A percentile compares a stretch with the other conserved stretches of the same genome.
These are phyloP conservation scores for Neurospora sp. DNA, from an alignment of 495 filamentous ascomycete species.

Conservation along the genomic window DNA sequence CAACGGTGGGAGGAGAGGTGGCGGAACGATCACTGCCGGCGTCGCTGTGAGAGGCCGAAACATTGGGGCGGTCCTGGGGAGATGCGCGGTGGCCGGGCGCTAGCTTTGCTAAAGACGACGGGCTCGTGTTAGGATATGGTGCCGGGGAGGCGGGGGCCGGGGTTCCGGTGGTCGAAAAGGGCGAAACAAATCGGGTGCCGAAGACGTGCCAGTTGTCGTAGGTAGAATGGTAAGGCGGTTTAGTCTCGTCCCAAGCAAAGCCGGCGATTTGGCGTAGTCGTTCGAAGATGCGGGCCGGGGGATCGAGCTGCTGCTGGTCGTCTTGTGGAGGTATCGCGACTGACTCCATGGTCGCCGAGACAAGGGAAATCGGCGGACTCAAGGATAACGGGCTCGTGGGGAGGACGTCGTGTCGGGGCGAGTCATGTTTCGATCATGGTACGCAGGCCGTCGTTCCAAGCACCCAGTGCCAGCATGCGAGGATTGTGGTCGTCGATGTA, in stretches of 20 bases:
- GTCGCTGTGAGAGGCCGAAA: slow-evolving; percentile 23
- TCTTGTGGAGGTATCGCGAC: slow-evolving; percentile 27
- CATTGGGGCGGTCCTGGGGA: slow-evolving; percentile 23
- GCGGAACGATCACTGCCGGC: slow-evolving; percentile 28
- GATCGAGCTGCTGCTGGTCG: slow-evolving; percentile 55
- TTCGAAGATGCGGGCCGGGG: slow-evolving; percentile 61
- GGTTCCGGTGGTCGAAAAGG: slow-evolving; percentile 21
- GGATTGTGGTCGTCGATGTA: slow-evolving; percentile 3
- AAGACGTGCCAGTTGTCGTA: slow-evolving; percentile 63
- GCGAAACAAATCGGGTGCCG: slow-evolving; percentile 37
- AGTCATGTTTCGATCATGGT: slow-evolving; percentile 27
- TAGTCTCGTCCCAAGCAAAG: slow-evolving; percentile 65
- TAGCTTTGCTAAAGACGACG: slow-evolving; percentile 21
- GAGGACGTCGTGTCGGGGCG: slow-evolving; percentile 20
- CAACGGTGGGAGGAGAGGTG: slow-evolving; percentile 20
- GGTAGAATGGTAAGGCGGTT: slow-evolving; percentile 65
- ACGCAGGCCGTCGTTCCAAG: slow-evolving; percentile 4
- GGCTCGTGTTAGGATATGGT: slow-evolving; percentile 14
- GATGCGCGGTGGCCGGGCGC: slow-evolving; percentile 19
- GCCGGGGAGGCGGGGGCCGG: slow-evolving; percentile 16
- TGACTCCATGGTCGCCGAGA: slow-evolving; percentile 35
- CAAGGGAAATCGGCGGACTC: slow-evolving; percentile 7
- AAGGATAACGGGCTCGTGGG: slow-evolving; percentile 18
- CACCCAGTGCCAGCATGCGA: slow-evolving; percentile 9
- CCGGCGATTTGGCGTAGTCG: slow-evolving; percentile 60